phyloP scores from a whole-genome alignment of 768 basidiomycete species.

The Tulasnella sp. region DNA sequence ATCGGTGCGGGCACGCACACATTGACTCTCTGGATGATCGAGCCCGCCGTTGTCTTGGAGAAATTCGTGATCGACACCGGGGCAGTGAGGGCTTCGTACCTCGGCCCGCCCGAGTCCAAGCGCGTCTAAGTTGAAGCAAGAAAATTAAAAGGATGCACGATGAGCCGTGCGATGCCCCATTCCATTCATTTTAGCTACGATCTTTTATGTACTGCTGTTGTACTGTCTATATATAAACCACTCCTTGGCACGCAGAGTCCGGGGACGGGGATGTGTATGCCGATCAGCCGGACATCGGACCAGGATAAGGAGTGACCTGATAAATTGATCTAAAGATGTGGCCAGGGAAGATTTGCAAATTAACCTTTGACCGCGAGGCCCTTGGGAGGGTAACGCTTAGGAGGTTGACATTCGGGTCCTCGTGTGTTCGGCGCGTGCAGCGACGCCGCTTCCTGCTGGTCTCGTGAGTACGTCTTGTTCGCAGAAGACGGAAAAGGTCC shows the following conservation, averaged over 20 bases:
- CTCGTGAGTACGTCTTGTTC: conserved; percentile 4
- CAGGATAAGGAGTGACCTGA: background rate
- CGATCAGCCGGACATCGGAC: conserved; percentile 2
- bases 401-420: background rate
- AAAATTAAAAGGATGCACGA: background rate
- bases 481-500: background rate
- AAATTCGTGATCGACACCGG: conserved; percentile 61
- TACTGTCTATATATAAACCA: background rate
- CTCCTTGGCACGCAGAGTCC: background rate
- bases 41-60: conserved; percentile 62
- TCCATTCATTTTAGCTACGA: background rate
- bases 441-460: background rate
- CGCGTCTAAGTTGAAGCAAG: conserved; percentile 15
- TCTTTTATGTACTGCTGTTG: conserved; percentile 15
- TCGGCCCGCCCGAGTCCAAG: conserved; percentile 60
- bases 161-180: background rate
- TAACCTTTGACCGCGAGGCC: background rate
- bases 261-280: background rate
- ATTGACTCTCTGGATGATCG: conserved; percentile 62
- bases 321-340: background rate
- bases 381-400: background rate
- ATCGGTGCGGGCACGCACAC: conserved; percentile 60
- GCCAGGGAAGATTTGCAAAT: background rate
- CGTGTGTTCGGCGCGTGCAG: background rate
- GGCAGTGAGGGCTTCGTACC: conserved; percentile 58